Conservation (phyloP, 805 yeast genomes). For the Saccharomycopsis sp. region DNA sequence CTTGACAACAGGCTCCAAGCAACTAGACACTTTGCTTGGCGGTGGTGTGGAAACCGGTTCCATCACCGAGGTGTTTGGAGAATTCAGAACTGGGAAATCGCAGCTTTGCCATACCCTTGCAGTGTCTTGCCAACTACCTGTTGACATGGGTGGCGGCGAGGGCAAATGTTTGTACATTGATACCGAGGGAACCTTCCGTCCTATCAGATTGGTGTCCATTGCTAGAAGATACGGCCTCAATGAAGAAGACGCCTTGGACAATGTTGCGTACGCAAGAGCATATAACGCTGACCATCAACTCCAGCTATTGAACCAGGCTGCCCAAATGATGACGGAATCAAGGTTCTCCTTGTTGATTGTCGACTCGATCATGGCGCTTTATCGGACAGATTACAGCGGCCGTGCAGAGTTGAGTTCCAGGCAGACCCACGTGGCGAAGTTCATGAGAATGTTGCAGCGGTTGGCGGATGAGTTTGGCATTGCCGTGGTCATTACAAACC, state of each 20-base stretch:
- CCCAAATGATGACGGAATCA: constrained; percentile 92
- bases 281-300: constrained; percentile 95
- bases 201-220: constrained; percentile 78
- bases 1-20: constrained; percentile 91
- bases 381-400: constrained; percentile 90
- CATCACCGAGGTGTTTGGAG: constrained; percentile 93
- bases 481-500: constrained; percentile 92
- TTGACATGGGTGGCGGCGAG: constrained; percentile 97
- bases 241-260: constrained; percentile 90
- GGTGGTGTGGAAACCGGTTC: constrained; percentile 98
- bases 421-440: constrained; percentile 88
- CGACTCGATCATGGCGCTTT: constrained; percentile 95
- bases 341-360: constrained; percentile 84
- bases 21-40: constrained; percentile 83
- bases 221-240: constrained; percentile 87
- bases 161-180: constrained; percentile 95
- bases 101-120: constrained; percentile 96
- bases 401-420: constrained; percentile 94
- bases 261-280: constrained; percentile 96
- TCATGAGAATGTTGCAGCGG: constrained; percentile 83
- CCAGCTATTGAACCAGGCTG: constrained; percentile 78
- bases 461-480: constrained; percentile 97
- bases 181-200: constrained; percentile 95
- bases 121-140: constrained; percentile 91
- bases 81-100: constrained; percentile 95